Base-by-base conservation (phyloP, 352 stramenopile genomes). In the Phytophthora parvispora region DNA sequence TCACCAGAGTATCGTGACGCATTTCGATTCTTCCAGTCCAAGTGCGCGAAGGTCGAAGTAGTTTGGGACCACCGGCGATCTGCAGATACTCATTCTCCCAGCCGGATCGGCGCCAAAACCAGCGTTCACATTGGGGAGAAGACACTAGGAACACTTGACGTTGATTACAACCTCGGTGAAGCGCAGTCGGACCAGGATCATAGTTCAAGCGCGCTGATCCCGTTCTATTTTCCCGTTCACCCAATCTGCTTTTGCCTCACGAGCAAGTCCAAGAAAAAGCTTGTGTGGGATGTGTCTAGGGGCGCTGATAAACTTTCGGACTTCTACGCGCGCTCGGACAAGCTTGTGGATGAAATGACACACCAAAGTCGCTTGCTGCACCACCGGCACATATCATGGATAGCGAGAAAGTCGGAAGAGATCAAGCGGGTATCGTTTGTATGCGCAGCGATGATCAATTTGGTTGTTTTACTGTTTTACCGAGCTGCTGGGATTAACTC, bases 221-320 rank as follows among this genome's bases (percentile, higher is more conserved):
- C 83, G 2, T 88, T 91, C 47, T 92, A 94, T 59, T 94, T 92
- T 58, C 83, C 84, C 9, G 20, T 94, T 5, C 86, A 94, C 42
- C 86, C 86, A 6, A 91, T 90, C 18, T 94, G 86, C 55, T 91
- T 87, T 42, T 90, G 86, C 55, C 55, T 94, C 22, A 92, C 86
- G 0, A 80, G 88, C 2, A 84, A 90, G 50, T 90, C 86, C 24
- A 92, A 92, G 63, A 81, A 86, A 48, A 90, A 91, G 31, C 81
- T 94, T 3, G 70, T 92, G 16, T 84, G 80, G 74, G 60, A 86
- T n/a, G 81, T 94, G 24, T 83, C 78, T 2, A 75, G 83, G 25
- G 86, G 76, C 16, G 51, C 72, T 7, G 84, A 86, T 65, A 93
- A 93, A 38, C 77, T 93, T 20, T 79, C 81, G 5, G 86, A 92